A percentile compares a stretch with the other conserved stretches of the same genome.
These are phyloP conservation scores for Galerina marginata DNA, from an alignment of 768 basidiomycete genomes.

Conservation along the genomic window DNA sequence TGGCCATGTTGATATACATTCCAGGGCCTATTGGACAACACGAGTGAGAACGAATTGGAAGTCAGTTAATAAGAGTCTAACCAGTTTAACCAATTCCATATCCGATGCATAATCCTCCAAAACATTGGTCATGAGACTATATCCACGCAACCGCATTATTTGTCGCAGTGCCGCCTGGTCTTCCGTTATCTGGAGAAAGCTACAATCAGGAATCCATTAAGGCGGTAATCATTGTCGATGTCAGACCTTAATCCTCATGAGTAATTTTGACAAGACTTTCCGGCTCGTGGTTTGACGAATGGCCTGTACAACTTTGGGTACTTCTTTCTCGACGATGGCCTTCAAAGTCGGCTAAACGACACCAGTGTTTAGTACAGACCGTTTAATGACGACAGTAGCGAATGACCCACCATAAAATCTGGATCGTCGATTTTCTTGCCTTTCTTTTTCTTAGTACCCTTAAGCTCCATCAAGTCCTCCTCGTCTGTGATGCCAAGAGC, in stretches of 20 bases:
- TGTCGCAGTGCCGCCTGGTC: slow-evolving; percentile 79
- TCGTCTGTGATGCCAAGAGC: slow-evolving; percentile 96
- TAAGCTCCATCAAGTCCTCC: slow-evolving; percentile 79
- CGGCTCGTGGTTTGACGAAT: slow-evolving; percentile 86
- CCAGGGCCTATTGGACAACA: slow-evolving; percentile 52
- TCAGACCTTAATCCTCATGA: slow-evolving; percentile 81
- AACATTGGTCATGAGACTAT: slow-evolving; percentile 89
- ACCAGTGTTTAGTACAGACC: slow-evolving; percentile 3
- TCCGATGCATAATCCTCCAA: slow-evolving; percentile 79
- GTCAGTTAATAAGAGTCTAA: slow-evolving; percentile 40
- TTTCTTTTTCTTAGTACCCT: slow-evolving; percentile 94
- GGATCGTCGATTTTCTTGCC: slow-evolving; percentile 90
- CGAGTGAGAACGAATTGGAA: neutral
- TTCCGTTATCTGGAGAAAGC: slow-evolving; percentile 71
- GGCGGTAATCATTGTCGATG: slow-evolving; percentile 6
- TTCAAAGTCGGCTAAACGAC: slow-evolving; percentile 71
- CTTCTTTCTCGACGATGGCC: slow-evolving; percentile 77
- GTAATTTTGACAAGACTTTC: slow-evolving; percentile 80
- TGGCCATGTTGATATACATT: slow-evolving; percentile 80
- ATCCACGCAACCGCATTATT: slow-evolving; percentile 91
- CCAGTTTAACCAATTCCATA: slow-evolving; percentile 69
- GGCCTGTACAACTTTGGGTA: slow-evolving; percentile 91
- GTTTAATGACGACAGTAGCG: neutral
- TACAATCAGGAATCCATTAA: slow-evolving; percentile 1
- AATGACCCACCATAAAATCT: slow-evolving; percentile 75